Base-by-base conservation (phyloP, 2,329 filamentous ascomycete species). In the Pyricularia sp. region DNA sequence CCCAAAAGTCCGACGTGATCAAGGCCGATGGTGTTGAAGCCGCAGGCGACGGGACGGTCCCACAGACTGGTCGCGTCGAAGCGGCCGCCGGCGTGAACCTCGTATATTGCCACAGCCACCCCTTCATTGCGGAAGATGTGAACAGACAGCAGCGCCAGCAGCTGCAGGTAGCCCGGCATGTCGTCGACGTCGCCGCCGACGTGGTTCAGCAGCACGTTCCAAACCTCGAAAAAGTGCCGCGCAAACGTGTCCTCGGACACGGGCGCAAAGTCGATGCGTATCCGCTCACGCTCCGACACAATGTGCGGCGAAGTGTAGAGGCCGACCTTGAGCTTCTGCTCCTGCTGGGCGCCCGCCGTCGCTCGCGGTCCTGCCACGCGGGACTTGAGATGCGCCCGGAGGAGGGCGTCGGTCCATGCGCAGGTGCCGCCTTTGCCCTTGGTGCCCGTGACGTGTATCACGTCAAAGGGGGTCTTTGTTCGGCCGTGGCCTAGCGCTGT, bases 11-110 rank as follows among this genome's bases (percentile, higher is more conserved):
- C 78, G 40, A 88, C 81, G 70, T 91, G 88, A 28, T 59, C 55
- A 66, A 90, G 84, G 12, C 86, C 87, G 13, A 90, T 75, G n/a
- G 83, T 82, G 60, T 82, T 85, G 65, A 90, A 85, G 1, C 82
- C 87, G 0, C 82, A 79, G 0, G 79, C 87, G 0, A 82, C 77
- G 0, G 86, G 85, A 63, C 79, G 76, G 2, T 88, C 81, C 33
- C 87, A 75, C 33, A 89, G 75, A 65, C 90, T 90, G 1, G 88
- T 90, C 0, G 86, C 82, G 70, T 90, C 87, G 67, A 79, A 87
- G 71, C 87, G 85, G 5, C 63, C 63, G 13, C 63, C 63, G 3
- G 63, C 63, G 31, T 64, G 63, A 8, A 64, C 63, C 33, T 64
- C 63, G 31, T 64, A 64, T 24, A 64, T 30, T 1, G 55, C 63